Base-by-base conservation (phyloP, 208 protist species). In the Angomonas deanei region DNA sequence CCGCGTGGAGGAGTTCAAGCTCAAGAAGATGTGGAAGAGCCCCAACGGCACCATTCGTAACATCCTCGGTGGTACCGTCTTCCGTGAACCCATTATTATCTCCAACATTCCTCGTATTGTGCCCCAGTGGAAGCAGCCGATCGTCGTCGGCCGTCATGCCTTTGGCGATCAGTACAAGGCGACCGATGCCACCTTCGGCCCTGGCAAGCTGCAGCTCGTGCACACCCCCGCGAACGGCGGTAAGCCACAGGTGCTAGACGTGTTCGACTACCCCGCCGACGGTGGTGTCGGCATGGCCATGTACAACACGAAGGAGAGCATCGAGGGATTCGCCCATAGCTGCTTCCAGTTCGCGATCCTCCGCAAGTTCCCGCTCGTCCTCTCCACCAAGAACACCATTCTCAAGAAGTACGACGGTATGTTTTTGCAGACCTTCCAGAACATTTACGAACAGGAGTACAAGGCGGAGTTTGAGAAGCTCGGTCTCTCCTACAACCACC, bases 41-140 rank as follows among this genome's bases (percentile, higher is more conserved):
- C 97, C 97, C 17, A 99, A 99, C 72, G 97, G 97, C 11, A 99
- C 97, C 3, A 99, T 99, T 75, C 91, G 97, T 55, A 99, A 99
- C 83, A 99, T 99, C 72, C 82, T 99, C n/a, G 80, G 80, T 66
- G 98, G 98, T 36, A 99, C 97, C 23, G 97, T 99, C 5, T 99
- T 99, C 78, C 89, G 97, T 52, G 97, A 98, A 83, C 97, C 97
- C 21, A 99, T 99, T 61, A 92, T 98, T 54, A 87, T 94, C 56
- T 93, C 86, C 17, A 97, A 97, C 77, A 90, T 97, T 56, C 92
- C 92, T 3, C 84, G 92, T 53, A 80, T 97, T 26, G 84, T 97
- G 11, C 88, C 89, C 27, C 82, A 94, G 59, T 99, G 97, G 97
- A 96, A 78, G 38, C 71, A 97, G 61, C 91, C 97, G 17, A 98